A percentile compares a stretch with the other conserved stretches of the same genome.
Conservation (phyloP, 768 basidiomycete genomes). For the Calvatia gigantea region DNA sequence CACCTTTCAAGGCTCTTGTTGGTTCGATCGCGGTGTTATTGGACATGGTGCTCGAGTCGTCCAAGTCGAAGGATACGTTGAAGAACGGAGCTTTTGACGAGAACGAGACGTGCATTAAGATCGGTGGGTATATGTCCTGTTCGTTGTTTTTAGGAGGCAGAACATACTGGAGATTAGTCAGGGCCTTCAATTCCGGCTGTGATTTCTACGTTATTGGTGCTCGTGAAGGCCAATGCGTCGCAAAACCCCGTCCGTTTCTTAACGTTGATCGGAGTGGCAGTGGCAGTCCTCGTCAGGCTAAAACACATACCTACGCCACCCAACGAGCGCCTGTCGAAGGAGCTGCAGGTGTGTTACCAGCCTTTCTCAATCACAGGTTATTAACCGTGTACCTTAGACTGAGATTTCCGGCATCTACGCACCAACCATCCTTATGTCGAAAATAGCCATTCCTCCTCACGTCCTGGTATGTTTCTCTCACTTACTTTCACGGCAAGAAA, state of each 20-base stretch:
- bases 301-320: slow-evolving; percentile 48
- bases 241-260: slow-evolving; percentile 28
- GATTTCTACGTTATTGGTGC: slow-evolving; percentile 49
- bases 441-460: slow-evolving; percentile 56
- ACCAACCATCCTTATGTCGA: slow-evolving; percentile 63
- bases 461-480: slow-evolving; percentile 41
- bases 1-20: slow-evolving; percentile 50
- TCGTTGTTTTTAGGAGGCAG: background rate
- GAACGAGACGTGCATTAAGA: slow-evolving; percentile 64
- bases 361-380: slow-evolving; percentile 5
- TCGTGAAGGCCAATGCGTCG: slow-evolving; percentile 44
- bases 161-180: slow-evolving; percentile 23
- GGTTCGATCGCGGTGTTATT: slow-evolving; percentile 57
- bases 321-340: slow-evolving; percentile 38
- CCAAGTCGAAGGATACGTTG: slow-evolving; percentile 53
- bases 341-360: slow-evolving; percentile 37
- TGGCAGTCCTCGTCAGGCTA: slow-evolving; percentile 70
- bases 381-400: slow-evolving; percentile 31
- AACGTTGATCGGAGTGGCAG: slow-evolving; percentile 61
- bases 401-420: slow-evolving; percentile 60
- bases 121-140: slow-evolving; percentile 38
- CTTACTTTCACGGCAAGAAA: background rate
- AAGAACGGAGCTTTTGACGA: slow-evolving; percentile 58
- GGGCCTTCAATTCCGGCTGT: slow-evolving; percentile 42
- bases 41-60: slow-evolving; percentile 54